Percentiles rank a stretch among this genome's conserved stretches.
Conservation (phyloP, 768 basidiomycete genomes). For the Mycena crocata region DNA sequence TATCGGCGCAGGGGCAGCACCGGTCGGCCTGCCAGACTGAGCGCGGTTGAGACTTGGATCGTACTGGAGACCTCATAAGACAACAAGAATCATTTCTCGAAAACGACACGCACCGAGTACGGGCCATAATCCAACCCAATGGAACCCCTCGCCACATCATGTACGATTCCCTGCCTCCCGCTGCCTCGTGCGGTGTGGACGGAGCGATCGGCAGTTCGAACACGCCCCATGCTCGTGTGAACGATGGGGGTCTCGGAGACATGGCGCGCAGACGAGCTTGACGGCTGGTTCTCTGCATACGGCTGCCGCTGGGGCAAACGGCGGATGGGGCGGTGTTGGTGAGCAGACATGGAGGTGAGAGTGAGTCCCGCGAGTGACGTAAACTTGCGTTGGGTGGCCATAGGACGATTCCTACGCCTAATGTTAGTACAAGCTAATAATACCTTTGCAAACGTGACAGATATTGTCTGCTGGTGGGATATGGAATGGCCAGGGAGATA, state of each 20-base stretch:
- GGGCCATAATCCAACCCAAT: slow-evolving; percentile 24
- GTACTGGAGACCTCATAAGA: slow-evolving; percentile 12
- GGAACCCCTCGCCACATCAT: slow-evolving; percentile 18
- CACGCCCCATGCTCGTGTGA: too few relatives aligned
- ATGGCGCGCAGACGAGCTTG: too few relatives aligned
- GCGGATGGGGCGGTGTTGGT: neutral
- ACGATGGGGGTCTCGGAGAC: too few relatives aligned
- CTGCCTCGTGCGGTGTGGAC: neutral
- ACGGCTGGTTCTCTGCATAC: neutral
- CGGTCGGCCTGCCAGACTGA: slow-evolving; percentile 62
- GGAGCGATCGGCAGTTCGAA: neutral
- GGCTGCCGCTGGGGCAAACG: neutral
- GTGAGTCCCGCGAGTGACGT: neutral
- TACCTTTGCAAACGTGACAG: too few relatives aligned
- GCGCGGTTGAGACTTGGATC: slow-evolving; percentile 30
- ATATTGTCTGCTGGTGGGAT: too few relatives aligned
- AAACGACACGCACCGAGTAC: slow-evolving; percentile 17
- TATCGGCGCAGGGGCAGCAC: too few relatives aligned
- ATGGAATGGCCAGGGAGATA: too few relatives aligned
- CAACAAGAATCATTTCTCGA: too few relatives aligned
- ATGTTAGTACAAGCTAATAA: too few relatives aligned
- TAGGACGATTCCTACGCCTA: too few relatives aligned
- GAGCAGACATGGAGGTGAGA: slow-evolving; percentile 4
- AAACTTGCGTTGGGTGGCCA: slow-evolving; percentile 8
- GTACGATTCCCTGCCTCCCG: neutral